Percentiles rank a stretch among this genome's conserved stretches.
Evolutionary conservation across 2,329 filamentous ascomycete genomes (phyloP).

Genomic region (Rhynchosporium secalis): DNA sequence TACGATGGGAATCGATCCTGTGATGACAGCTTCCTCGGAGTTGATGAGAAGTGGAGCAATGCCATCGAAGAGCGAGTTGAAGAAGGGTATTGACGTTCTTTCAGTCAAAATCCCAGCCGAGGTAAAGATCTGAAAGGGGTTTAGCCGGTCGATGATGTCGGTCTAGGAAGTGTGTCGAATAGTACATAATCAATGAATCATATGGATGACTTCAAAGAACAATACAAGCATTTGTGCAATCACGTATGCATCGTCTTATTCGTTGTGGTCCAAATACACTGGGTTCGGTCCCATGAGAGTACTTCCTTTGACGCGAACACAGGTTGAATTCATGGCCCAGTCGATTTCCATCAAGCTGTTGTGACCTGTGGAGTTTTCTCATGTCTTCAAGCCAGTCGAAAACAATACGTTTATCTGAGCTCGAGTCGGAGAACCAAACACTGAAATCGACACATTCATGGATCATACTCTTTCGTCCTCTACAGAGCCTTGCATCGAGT

Average conservation of each 20-base stretch:
- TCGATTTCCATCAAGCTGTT: not conserved
- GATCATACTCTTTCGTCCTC: not conserved
- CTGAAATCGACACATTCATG: not conserved
- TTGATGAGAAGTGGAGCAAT: slow-evolving; percentile 82
- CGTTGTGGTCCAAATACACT: too few relatives aligned
- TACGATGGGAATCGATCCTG: slow-evolving; percentile 86
- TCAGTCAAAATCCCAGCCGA: slow-evolving; percentile 25
- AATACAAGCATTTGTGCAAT: too few relatives aligned
- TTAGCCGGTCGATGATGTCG: not conserved
- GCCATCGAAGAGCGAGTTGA: slow-evolving; percentile 76
- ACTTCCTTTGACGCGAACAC: too few relatives aligned
- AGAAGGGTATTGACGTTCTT: slow-evolving; percentile 52
- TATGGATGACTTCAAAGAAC: too few relatives aligned
- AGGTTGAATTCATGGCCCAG: too few relatives aligned
- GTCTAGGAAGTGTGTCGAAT: not conserved
- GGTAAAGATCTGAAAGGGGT: slow-evolving; percentile 17
- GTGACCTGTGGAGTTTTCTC: not conserved
- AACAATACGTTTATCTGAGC: too few relatives aligned
- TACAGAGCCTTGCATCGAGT: not conserved
- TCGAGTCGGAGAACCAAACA: not conserved
- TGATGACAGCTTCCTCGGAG: slow-evolving; percentile 79
- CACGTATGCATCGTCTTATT: too few relatives aligned
- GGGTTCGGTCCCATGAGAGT: too few relatives aligned
- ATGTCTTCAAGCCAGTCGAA: not conserved
- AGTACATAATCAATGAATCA: not conserved